Conservation (phyloP, 2,329 filamentous ascomycete genomes). For the Pseudogymnoascus destructans region DNA sequence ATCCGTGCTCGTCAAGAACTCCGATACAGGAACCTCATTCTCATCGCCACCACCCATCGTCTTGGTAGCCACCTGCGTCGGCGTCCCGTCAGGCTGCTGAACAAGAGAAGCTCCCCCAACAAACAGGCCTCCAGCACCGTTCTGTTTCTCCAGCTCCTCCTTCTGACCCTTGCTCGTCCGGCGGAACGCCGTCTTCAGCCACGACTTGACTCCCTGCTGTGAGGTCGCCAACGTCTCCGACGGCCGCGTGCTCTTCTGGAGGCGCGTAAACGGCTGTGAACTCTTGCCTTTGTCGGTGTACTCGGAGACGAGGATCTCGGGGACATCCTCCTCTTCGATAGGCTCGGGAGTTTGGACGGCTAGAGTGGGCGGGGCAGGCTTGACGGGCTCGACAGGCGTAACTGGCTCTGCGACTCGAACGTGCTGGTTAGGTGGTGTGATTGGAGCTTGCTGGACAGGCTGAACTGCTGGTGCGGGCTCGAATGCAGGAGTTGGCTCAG, state of each 20-base stretch:
- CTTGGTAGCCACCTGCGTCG: conserved; percentile 25
- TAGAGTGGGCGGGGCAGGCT: not conserved
- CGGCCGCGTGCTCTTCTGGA: conserved; percentile 16
- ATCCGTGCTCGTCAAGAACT: conserved; percentile 9
- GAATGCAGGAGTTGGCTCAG: not conserved
- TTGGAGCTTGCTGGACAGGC: not conserved
- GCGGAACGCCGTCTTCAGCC: conserved; percentile 43
- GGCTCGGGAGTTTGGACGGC: conserved; percentile 22
- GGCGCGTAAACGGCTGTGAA: conserved; percentile 16
- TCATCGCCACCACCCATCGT: conserved; percentile 15
- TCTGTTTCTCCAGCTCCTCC: conserved; percentile 11
- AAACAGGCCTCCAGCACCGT: conserved; percentile 29
- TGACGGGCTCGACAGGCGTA: not conserved
- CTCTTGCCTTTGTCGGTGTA: conserved; percentile 10
- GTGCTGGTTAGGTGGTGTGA: not conserved
- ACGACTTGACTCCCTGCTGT: conserved; percentile 34
- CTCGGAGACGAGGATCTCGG: conserved; percentile 16
- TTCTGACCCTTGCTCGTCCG: conserved; percentile 18
- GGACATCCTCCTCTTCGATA: conserved; percentile 19
- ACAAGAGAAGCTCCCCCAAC: conserved; percentile 37
- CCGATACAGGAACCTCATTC: not conserved
- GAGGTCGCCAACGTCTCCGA: conserved; percentile 13
- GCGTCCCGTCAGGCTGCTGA: conserved; percentile 16
- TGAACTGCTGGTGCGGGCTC: not conserved
- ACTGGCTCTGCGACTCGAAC: not conserved